Percentiles rank a stretch among this genome's conserved stretches.
Evolutionary conservation across 768 basidiomycete species (phyloP).

Genomic region (Chalciporus piperatus): DNA sequence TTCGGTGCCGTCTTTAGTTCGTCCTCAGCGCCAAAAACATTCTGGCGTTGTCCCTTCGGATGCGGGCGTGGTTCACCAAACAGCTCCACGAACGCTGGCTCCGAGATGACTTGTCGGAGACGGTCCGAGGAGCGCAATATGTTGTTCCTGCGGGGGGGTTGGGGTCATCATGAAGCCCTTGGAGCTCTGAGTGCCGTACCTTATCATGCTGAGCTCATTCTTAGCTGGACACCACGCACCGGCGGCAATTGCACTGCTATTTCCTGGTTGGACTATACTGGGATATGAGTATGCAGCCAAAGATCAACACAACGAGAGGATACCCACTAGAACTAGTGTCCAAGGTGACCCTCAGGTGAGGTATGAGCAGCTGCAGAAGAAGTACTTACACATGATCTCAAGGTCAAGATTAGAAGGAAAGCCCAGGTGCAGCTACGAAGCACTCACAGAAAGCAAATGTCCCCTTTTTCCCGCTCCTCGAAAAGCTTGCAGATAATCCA

Average conservation of each 20-base stretch:
- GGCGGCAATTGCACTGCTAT: slow-evolving; percentile 70
- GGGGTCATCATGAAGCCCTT: not conserved
- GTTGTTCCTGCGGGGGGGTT: slow-evolving; percentile 46
- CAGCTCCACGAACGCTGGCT: slow-evolving; percentile 65
- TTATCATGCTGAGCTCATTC: slow-evolving; percentile 73
- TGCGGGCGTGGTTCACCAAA: slow-evolving; percentile 72
- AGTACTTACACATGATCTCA: slow-evolving; percentile 24
- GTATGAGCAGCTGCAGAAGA: not conserved
- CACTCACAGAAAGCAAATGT: slow-evolving; percentile 81
- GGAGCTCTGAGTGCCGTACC: slow-evolving; percentile 39
- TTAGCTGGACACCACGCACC: slow-evolving; percentile 79
- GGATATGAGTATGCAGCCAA: not conserved
- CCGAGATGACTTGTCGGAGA: slow-evolving; percentile 65
- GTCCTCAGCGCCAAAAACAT: slow-evolving; percentile 84
- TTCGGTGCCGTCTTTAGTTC: slow-evolving; percentile 91
- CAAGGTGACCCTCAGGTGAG: not conserved
- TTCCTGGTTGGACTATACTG: slow-evolving; percentile 58
- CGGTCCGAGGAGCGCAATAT: slow-evolving; percentile 58
- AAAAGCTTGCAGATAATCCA: slow-evolving; percentile 78
- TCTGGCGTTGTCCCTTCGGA: slow-evolving; percentile 61
- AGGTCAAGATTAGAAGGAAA: slow-evolving; percentile 7
- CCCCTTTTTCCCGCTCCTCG: slow-evolving; percentile 87
- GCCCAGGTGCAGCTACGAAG: not conserved
- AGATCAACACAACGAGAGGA: not conserved
- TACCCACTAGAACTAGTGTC: slow-evolving; percentile 22